A percentile compares a stretch with the other conserved stretches of the same genome.
These are phyloP conservation scores for Pholiota molesta DNA, from an alignment of 768 basidiomycete genomes.

Conservation along the genomic window DNA sequence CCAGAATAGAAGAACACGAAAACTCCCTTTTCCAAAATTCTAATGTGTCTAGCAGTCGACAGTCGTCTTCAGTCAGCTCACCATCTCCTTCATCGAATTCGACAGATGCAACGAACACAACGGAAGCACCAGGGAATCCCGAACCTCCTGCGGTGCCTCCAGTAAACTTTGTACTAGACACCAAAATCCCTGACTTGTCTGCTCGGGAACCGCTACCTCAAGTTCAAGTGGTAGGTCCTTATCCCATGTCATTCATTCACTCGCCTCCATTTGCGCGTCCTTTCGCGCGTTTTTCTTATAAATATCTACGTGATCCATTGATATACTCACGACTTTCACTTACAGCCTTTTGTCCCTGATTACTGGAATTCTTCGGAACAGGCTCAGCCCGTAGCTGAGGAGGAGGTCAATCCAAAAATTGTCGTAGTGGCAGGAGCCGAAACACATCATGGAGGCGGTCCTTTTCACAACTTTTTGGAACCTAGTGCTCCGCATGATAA, in stretches of 20 bases:
- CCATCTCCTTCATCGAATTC: background rate
- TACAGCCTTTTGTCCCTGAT: slow-evolving; percentile 50
- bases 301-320: background rate
- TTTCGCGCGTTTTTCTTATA: background rate
- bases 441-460: slow-evolving; percentile 39
- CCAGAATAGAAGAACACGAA: slow-evolving; percentile 57
- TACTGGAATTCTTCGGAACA: slow-evolving; percentile 42
- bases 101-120: background rate
- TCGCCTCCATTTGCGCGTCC: slow-evolving; percentile 18
- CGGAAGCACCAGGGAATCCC: slow-evolving; percentile 26
- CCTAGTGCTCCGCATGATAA: background rate
- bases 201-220: slow-evolving; percentile 42
- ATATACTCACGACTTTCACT: background rate
- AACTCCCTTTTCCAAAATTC: slow-evolving; percentile 23
- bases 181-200: slow-evolving; percentile 61
- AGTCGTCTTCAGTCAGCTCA: slow-evolving; percentile 22
- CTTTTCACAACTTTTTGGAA: slow-evolving; percentile 36
- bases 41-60: slow-evolving; percentile 4
- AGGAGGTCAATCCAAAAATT: slow-evolving; percentile 42
- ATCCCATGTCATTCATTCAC: slow-evolving; percentile 11
- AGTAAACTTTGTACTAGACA: slow-evolving; percentile 39
- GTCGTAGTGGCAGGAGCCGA: slow-evolving; percentile 44
- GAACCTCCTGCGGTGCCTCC: slow-evolving; percentile 36
- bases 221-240: slow-evolving; percentile 60
- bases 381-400: slow-evolving; percentile 13